Evolutionary conservation across 257 asterid species (phyloP).

Genomic region (Nicotiana otophora): DNA sequence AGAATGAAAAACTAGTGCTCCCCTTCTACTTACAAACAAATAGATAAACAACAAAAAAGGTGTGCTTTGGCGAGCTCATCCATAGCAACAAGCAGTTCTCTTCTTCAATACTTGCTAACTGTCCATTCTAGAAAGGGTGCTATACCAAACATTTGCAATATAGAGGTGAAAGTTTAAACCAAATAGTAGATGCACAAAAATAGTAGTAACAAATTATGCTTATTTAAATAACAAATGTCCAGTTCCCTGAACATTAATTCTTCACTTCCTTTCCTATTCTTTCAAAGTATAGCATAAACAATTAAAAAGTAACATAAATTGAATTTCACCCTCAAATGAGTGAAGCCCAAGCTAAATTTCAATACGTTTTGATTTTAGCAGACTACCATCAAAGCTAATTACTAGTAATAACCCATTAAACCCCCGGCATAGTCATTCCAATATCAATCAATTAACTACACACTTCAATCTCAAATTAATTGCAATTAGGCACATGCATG

Average conservation of each 20-base stretch:
- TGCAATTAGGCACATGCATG: not conserved
- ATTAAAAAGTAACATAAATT: not conserved
- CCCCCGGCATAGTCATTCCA: not conserved
- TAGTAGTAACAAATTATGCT: not conserved
- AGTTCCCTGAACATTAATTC: not conserved
- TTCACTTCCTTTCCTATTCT: not conserved
- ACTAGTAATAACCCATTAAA: not conserved
- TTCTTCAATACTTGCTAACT: not conserved
- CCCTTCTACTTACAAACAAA: not conserved
- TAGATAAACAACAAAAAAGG: not conserved
- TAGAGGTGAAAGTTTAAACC: not conserved
- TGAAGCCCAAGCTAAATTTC: not conserved
- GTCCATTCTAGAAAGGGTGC: not conserved
- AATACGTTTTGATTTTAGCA: not conserved
- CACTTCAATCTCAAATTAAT: not conserved
- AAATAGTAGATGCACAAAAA: not conserved
- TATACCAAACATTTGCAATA: not conserved
- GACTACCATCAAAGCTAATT: not conserved
- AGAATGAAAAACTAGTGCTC: not conserved
- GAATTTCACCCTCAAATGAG: not conserved
- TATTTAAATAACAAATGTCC: not conserved
- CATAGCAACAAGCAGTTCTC: not conserved
- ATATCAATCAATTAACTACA: not conserved
- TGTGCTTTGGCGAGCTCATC: not conserved
- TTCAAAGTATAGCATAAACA: not conserved